Conservation (phyloP, 805 yeast genomes). For the Kodamaea laetipori region DNA sequence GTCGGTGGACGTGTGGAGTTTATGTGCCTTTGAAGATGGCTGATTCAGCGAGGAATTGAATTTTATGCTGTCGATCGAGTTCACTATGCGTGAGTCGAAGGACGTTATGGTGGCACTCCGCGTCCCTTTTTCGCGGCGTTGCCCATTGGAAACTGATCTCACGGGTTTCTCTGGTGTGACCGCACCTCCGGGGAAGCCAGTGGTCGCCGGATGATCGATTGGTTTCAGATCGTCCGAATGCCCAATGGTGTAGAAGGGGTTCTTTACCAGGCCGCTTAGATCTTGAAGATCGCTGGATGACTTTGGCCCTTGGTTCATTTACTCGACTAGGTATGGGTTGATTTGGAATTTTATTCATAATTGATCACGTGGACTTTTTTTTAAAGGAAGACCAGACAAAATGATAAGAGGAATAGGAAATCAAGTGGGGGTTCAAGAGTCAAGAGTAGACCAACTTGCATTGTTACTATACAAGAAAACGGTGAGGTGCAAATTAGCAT, state of each 20-base stretch:
- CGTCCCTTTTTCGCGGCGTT: not conserved
- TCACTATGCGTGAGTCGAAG: slow-evolving; percentile 15
- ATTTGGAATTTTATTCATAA: no score
- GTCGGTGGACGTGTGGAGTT: not conserved
- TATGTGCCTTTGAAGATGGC: not conserved
- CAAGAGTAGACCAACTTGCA: no score
- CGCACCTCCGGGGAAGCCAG: no score
- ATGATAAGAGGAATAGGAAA: no score
- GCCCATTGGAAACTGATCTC: not conserved
- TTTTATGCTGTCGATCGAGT: slow-evolving; percentile 14
- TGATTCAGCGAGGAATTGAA: slow-evolving; percentile 7
- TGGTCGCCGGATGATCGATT: no score
- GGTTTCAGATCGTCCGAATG: no score
- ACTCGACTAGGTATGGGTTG: not conserved
- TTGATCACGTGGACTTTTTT: no score
- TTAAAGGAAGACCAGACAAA: no score
- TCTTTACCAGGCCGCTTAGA: not conserved
- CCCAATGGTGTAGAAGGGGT: no score
- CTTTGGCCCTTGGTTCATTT: slow-evolving; percentile 8
- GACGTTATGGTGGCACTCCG: slow-evolving; percentile 15
- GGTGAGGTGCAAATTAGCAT: no score
- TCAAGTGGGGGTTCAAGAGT: no score
- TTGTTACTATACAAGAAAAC: no score
- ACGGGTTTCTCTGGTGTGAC: not conserved
- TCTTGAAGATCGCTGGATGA: slow-evolving; percentile 6